Conservation (phyloP, 345 rosid genomes). For the Euphorbia lathyris region DNA sequence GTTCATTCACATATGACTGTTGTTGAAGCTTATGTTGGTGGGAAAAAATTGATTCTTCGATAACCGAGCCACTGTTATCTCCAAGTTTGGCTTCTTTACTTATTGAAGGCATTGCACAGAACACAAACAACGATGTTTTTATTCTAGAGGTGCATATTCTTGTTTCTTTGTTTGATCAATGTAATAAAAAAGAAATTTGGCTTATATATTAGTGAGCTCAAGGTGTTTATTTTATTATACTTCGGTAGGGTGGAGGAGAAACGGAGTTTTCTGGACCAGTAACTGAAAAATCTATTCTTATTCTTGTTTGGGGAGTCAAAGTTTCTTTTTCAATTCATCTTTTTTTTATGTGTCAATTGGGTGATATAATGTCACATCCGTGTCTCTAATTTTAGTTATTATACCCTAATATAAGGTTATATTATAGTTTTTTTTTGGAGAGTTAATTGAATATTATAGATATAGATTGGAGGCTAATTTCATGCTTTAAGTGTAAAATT, state of each 20-base stretch:
- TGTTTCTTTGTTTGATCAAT: not conserved
- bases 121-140: constrained; percentile 81
- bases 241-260: constrained; percentile 68
- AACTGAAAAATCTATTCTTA: constrained; percentile 95
- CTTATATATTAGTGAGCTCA: not conserved
- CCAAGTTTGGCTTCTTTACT: constrained; percentile 27
- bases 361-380: not conserved
- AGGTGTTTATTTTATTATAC: not conserved
- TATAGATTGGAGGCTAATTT: too few species aligned
- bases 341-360: not conserved
- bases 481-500: too few species aligned
- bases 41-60: constrained; percentile 55
- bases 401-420: too few species aligned
- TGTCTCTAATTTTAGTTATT: too few species aligned
- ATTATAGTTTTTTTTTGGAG: too few species aligned
- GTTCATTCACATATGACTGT: constrained; percentile 80
- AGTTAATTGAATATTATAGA: too few species aligned
- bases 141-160: constrained; percentile 54
- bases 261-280: constrained; percentile 89
- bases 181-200: constrained; percentile 3
- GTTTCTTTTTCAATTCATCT: not conserved
- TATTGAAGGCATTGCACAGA: constrained; percentile 71
- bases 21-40: constrained; percentile 80
- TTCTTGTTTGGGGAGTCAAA: constrained; percentile 88
- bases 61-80: constrained; percentile 30